phyloP scores from a whole-genome alignment of 2,329 filamentous ascomycete genomes.

The Aspergillus sp. region DNA sequence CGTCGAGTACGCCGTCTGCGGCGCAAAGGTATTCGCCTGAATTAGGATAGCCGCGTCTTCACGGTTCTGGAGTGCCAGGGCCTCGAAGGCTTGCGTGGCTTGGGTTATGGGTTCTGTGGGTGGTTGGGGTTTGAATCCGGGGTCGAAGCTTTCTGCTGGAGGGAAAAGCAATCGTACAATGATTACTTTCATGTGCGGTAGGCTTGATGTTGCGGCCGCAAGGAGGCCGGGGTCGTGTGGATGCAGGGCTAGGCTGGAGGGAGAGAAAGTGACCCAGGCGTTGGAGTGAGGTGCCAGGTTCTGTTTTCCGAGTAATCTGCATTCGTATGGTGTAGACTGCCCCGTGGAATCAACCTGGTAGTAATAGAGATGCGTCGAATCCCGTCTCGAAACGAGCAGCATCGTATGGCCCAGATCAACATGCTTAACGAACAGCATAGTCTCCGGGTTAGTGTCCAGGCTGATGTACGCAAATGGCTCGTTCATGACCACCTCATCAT shows the following conservation, averaged over 20 bases:
- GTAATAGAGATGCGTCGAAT: slow-evolving; percentile 55
- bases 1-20: slow-evolving; percentile 59
- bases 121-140: slow-evolving; percentile 3
- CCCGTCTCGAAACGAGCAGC: slow-evolving; percentile 49
- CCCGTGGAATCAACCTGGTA: slow-evolving; percentile 33
- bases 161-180: slow-evolving; percentile 53
- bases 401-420: slow-evolving; percentile 42
- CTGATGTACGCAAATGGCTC: slow-evolving; percentile 23
- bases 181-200: slow-evolving; percentile 58
- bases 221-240: slow-evolving; percentile 50
- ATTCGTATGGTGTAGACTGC: slow-evolving; percentile 12
- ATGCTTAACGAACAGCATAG: slow-evolving; percentile 47
- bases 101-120: slow-evolving; percentile 34
- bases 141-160: slow-evolving; percentile 12
- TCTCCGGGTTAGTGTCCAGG: slow-evolving; percentile 50
- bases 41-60: slow-evolving; percentile 56
- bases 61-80: slow-evolving; percentile 47
- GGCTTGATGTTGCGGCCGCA: slow-evolving; percentile 54
- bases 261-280: slow-evolving; percentile 59
- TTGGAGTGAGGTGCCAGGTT: slow-evolving; percentile 58
- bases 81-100: slow-evolving; percentile 46
- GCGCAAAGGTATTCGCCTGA: slow-evolving; percentile 53
- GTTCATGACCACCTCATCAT: slow-evolving; percentile 13
- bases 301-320: slow-evolving; percentile 47
- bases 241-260: slow-evolving; percentile 50